Conservation (phyloP, 1,284 basidiomycete genomes). For the Boletus hoseneyae region DNA sequence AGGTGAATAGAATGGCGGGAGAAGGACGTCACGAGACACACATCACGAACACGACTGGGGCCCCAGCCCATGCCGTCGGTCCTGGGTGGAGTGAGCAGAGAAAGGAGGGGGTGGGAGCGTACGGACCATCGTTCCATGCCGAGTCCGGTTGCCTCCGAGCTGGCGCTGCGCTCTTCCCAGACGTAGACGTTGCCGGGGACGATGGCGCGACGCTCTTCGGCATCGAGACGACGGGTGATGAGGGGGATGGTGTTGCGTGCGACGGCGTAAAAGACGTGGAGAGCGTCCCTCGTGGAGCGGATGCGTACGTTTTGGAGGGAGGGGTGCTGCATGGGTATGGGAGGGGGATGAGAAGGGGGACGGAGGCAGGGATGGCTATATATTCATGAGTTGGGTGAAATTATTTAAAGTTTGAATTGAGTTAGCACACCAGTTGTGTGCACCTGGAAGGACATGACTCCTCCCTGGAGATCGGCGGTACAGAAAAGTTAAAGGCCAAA, state of each 20-base stretch:
- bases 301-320: constrained; percentile 72
- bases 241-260: constrained; percentile 64
- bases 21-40: constrained; percentile 33
- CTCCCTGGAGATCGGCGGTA: constrained; percentile 21
- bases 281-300: constrained; percentile 71
- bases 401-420: constrained; percentile 39
- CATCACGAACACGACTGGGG: constrained; percentile 73
- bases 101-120: constrained; percentile 1
- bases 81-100: constrained; percentile 38
- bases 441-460: no score
- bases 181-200: constrained; percentile 75
- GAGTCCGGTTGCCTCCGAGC: constrained; percentile 71
- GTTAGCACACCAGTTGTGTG: constrained; percentile 27
- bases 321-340: constrained; percentile 56
- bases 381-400: constrained; percentile 27
- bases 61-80: constrained; percentile 83
- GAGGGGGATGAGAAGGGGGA: constrained; percentile 16
- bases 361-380: constrained; percentile 23
- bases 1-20: constrained; percentile 8
- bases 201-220: constrained; percentile 65
- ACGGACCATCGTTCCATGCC: constrained; percentile 78
- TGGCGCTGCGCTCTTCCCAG: constrained; percentile 79
- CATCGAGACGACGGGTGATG: constrained; percentile 74
- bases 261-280: constrained; percentile 75
- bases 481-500: constrained; percentile 20